Evolutionary conservation across 768 basidiomycete species (phyloP), one percentile per base, ranked within the genome.

Genomic region (Pleurotus citrinopileatus): DNA sequence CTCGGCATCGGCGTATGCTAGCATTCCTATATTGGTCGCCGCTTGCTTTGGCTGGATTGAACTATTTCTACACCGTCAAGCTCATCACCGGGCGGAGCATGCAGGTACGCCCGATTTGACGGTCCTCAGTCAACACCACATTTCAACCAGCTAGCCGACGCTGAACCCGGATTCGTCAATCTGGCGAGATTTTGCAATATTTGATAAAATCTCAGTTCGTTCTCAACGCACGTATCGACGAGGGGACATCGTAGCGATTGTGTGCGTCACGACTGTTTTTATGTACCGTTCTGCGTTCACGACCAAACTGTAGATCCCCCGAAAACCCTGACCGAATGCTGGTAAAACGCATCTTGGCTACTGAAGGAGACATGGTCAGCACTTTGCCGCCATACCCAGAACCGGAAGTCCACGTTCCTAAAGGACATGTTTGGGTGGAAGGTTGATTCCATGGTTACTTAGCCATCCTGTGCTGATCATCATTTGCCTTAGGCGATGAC

Each of bases 371-470:
- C 61, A 62, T 65, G 28, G 78, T 91, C 0, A 76, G 78, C 59
- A 87, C 89, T 3, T 70, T 87, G n/a, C 81, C 87, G 19, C 87
- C 87, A 3, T 86, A 83, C 60, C 82, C 82, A 1, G 75, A 80
- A 17, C 53, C 70, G 3, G 73, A 81, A 54, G 79, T 84, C 6
- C 63, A 55, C 23, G 67, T 91, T 29, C 87, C 88, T 3, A 55
- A 69, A 60, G 86, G 86, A 1, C 83, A 89, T 55, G 73, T 83
- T 36, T 91, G 89, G 89, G 76, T 90, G 47, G 88, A 91, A 78
- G 88, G 86, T 83, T 48, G 47, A 72, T 52, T 26, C 29, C 22
- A n/a, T 34, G 28, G 20, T 19, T 19, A 40, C 10, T 34, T 42
- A 9, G 40, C 20, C 9, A 17, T 22, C 19, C 15, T 12, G 12